These are phyloP conservation scores for Penicillium frequentans DNA, from an alignment of 2,329 filamentous ascomycete species.

Conservation along the genomic window DNA sequence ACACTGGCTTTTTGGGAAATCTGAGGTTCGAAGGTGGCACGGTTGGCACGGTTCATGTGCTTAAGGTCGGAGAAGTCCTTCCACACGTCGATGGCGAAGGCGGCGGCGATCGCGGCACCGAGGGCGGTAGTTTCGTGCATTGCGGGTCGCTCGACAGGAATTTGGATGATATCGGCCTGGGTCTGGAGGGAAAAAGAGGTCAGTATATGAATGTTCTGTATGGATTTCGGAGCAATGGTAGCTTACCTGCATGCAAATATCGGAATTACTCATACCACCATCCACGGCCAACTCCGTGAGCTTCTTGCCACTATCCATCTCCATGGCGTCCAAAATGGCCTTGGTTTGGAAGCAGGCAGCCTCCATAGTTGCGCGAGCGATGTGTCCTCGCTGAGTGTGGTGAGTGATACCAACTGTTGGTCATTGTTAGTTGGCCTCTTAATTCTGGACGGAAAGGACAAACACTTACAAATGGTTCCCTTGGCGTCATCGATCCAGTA, in stretches of 20 bases:
- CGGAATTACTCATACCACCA: slow-evolving; percentile 84
- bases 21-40: slow-evolving; percentile 68
- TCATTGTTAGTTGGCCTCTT: slow-evolving; percentile 7
- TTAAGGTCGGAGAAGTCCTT: slow-evolving; percentile 70
- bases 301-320: slow-evolving; percentile 75
- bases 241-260: slow-evolving; percentile 76
- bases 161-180: slow-evolving; percentile 81
- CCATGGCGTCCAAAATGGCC: slow-evolving; percentile 91
- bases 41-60: slow-evolving; percentile 68
- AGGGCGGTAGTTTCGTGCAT: slow-evolving; percentile 92
- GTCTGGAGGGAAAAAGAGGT: slow-evolving; percentile 42
- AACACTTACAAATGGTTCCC: slow-evolving; percentile 70
- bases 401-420: slow-evolving; percentile 73
- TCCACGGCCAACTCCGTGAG: slow-evolving; percentile 80
- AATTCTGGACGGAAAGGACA: neutral
- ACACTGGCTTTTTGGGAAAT: slow-evolving; percentile 59
- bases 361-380: slow-evolving; percentile 84
- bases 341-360: slow-evolving; percentile 91
- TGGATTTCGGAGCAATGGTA: slow-evolving; percentile 50
- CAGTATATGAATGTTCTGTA: slow-evolving; percentile 11
- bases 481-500: slow-evolving; percentile 96
- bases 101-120: slow-evolving; percentile 84
- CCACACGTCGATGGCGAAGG: slow-evolving; percentile 79
- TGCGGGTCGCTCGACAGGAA: slow-evolving; percentile 76
- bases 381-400: slow-evolving; percentile 80